Base-by-base conservation (phyloP, 2,329 filamentous ascomycete species). In the Xylaria sp. region DNA sequence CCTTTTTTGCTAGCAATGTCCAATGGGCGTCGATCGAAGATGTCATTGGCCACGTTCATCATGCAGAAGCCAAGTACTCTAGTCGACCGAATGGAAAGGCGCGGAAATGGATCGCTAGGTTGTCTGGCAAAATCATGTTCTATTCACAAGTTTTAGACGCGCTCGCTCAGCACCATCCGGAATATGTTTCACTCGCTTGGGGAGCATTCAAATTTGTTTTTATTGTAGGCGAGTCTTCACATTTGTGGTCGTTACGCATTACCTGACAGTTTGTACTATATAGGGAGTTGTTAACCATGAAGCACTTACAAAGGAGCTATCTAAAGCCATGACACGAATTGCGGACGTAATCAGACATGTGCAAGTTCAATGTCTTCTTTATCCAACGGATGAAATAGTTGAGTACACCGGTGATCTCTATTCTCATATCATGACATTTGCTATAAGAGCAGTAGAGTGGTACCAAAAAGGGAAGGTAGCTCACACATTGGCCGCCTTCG, bases 141-240 rank as follows among this genome's bases (percentile, higher is more conserved):
- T 60, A 60, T 12, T 36, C 34, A 15, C 30, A 39, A 20, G 57
- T 55, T 13, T 72, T 65, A 57, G 63, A 65, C 20, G 56, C 46
- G 3, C 57, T 65, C 32, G 39, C 57, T 32, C 56, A 65, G 32
- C 63, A 65, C 9, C 63, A 65, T 25, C 63, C 63, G 7, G 63
- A 65, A 30, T 65, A 52, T 25, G 61, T 64, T 10, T 64, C 61
- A 4, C 43, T 64, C 9, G 61, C 43, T 5, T 64, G 61, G 61
- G 63, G 56, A 12, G 46, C 46, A 18, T 55, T 65, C 20, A 65
- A 55, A 23, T 65, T 65, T 41, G 45, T 61, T 25, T 62, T 66
- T 18, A 25, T 46, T 13, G 43, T 46, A 45, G 15, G 41, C 18
- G 18, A 43, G 18, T 20, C 18, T 43, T 4, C 6, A 20, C 8